Evolutionary conservation across 495 filamentous ascomycete species (phyloP).

Genomic region (Penicillium psychrofluorescens): DNA sequence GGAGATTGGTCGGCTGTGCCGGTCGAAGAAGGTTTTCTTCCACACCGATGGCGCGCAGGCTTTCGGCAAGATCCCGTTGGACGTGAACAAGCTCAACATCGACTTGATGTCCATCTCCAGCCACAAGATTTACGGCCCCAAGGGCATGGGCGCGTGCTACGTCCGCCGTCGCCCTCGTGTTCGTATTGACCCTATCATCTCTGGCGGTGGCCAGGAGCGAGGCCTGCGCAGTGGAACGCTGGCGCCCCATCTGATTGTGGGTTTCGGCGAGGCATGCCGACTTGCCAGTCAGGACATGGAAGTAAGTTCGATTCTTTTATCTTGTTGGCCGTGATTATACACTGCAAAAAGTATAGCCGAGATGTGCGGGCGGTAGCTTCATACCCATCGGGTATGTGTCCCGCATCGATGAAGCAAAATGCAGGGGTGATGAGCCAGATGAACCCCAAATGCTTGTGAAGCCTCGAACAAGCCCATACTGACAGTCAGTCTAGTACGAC

Average conservation of each 20-base stretch:
- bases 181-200: conserved; percentile 91
- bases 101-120: conserved; percentile 99
- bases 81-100: conserved; percentile 94
- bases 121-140: conserved; percentile 98
- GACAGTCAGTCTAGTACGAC: conserved; percentile 64
- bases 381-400: conserved; percentile 26
- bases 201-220: conserved; percentile 91
- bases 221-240: conserved; percentile 90
- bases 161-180: conserved; percentile 87
- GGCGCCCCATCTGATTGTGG: conserved; percentile 80
- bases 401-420: conserved; percentile 37
- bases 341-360: conserved; percentile 46
- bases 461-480: conserved; percentile 11
- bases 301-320: conserved; percentile 48
- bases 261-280: conserved; percentile 92
- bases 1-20: conserved; percentile 88
- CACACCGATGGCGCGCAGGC: conserved; percentile 97
- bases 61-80: conserved; percentile 92
- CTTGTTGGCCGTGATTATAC: conserved; percentile 40
- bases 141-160: conserved; percentile 94
- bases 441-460: background rate
- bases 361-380: conserved; percentile 34
- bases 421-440: conserved; percentile 44
- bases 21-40: conserved; percentile 91
- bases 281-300: conserved; percentile 82